Base-by-base conservation (phyloP, 2,329 filamentous ascomycete species). In the Exserohilum rostratum region DNA sequence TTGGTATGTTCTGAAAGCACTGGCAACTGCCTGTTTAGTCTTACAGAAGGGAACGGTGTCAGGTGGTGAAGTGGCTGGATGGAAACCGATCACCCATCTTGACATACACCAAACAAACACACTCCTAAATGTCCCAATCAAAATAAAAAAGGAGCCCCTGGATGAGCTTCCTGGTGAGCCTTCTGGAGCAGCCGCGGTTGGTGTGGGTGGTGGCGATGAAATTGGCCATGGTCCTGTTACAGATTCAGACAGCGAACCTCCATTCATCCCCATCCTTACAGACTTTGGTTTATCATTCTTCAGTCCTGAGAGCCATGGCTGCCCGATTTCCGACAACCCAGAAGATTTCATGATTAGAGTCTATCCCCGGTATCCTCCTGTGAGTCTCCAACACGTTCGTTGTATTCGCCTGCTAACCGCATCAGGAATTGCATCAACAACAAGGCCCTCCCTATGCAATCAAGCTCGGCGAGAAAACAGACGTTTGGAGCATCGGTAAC, bases 401-500 rank as follows among this genome's bases (percentile, higher is more conserved):
- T 15, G n/a, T 7, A 35, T 35, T 10, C 11, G 3, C 34, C 0
- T 18, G 17, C 34, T 35, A 17, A 35, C 34, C 17, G 34, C 15
- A 17, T 18, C 3, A 35, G 34, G 34, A 35, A 35, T 37, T 29
- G 44, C 31, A 46, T n/a, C 44, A 46, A 20, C 33, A 44, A 44
- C 11, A n/a, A n/a, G n/a, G 9, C 3, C 15, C n/a, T 9, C 38
- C 29, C 12, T 42, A 43, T 22, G 18, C 34, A 15, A 22, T 42
- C 37, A 22, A 35, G 20, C 30, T 50, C 2, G 27, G 27, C 6
- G 47, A 50, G 22, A 50, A 42, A 27, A 50, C 47, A 5, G 47
- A 50, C 5, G 47, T 50, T 25, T 50, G 47, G 47, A 37, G 47
- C 7, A 35, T 50, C 20, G 47, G 38, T 33, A 31, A 27, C 27